These are phyloP conservation scores for Camellia japonica DNA, from an alignment of 148 eudicot species.

Conservation along the genomic window DNA sequence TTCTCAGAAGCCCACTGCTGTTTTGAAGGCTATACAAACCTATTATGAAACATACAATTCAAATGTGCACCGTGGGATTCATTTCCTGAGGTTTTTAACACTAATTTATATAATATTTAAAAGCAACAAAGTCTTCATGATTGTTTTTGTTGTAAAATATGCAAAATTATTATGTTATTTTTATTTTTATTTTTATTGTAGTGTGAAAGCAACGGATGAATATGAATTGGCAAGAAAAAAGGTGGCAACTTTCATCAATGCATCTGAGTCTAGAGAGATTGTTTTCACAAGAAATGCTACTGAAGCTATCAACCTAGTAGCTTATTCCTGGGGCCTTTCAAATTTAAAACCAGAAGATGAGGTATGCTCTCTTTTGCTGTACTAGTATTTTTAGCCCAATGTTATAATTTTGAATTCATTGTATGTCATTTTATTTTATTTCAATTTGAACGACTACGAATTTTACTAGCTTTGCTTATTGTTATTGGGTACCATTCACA, in stretches of 20 bases:
- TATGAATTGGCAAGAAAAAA: slow-evolving; percentile 87
- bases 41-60: slow-evolving; percentile 86
- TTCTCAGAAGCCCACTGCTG: slow-evolving; percentile 85
- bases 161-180: not conserved
- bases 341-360: slow-evolving; percentile 80
- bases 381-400: not conserved
- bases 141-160: not conserved
- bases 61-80: slow-evolving; percentile 96
- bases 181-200: slow-evolving; percentile 20
- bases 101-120: not conserved
- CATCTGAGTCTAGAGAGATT: slow-evolving; percentile 68
- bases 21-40: slow-evolving; percentile 64
- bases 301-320: slow-evolving; percentile 93
- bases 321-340: slow-evolving; percentile 88
- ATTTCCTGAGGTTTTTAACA: slow-evolving; percentile 63
- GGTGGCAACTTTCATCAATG: slow-evolving; percentile 82
- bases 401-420: too few relatives aligned
- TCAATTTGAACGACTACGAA: too few relatives aligned
- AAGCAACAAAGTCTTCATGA: not conserved
- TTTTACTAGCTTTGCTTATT: too few relatives aligned
- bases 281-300: slow-evolving; percentile 96
- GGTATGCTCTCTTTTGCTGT: slow-evolving; percentile 36
- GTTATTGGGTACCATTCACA: too few relatives aligned
- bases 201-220: slow-evolving; percentile 94
- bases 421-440: not conserved